Conservation (phyloP, 2,329 filamentous ascomycete genomes). For the Trichoderma gracile region DNA sequence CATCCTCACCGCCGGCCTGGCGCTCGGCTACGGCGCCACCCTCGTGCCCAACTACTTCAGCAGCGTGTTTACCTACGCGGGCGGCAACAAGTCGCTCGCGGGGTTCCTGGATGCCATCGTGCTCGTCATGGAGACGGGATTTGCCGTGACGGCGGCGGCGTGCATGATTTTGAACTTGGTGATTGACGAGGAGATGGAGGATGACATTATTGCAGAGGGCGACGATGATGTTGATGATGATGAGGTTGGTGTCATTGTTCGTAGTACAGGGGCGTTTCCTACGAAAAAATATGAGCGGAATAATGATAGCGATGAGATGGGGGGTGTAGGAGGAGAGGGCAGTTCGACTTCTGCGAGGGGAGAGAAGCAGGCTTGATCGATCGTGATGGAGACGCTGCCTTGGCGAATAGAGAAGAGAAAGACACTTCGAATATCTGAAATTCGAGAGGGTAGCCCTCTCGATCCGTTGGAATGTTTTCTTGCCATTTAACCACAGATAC, state of each 20-base stretch:
- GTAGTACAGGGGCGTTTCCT: conserved; percentile 20
- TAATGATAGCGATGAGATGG: conserved; percentile 27
- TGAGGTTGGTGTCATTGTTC: conserved; percentile 24
- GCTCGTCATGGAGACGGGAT: conserved; percentile 73
- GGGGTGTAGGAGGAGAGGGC: not conserved
- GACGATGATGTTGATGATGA: conserved; percentile 32
- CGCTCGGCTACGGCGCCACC: conserved; percentile 71
- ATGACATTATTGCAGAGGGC: conserved; percentile 39
- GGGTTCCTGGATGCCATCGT: conserved; percentile 76
- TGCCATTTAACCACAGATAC: not conserved
- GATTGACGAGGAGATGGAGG: conserved; percentile 74
- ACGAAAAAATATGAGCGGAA: conserved; percentile 32
- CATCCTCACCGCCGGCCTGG: conserved; percentile 73
- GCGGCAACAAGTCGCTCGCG: conserved; percentile 64
- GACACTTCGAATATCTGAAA: too few species aligned
- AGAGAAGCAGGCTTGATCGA: conserved; percentile 16
- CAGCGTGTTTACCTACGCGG: conserved; percentile 71
- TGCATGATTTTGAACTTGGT: conserved; percentile 72
- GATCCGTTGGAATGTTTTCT: not conserved
- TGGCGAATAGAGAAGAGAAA: too few species aligned
- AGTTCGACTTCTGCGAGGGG: not conserved
- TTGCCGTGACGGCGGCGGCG: conserved; percentile 72
- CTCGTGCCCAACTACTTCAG: conserved; percentile 67
- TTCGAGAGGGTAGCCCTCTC: too few species aligned
- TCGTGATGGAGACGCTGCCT: too few species aligned